Evolutionary conservation across 2,329 filamentous ascomycete genomes (phyloP), one percentile per base, ranked within the genome.

Genomic region (Aspergillus fumigatus): DNA sequence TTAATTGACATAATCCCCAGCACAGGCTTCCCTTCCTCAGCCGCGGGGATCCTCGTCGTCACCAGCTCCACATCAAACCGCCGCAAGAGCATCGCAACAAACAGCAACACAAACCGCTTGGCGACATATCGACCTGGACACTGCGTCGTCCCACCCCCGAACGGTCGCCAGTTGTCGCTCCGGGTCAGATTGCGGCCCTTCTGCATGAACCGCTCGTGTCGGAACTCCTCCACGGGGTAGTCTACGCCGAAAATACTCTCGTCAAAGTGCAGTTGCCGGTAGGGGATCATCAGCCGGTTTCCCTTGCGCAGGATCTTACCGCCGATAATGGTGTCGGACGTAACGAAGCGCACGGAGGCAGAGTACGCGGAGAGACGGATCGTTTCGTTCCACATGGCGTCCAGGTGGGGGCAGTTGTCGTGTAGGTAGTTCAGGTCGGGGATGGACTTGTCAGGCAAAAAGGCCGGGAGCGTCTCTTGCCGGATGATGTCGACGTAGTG

Each of bases 21-120:
- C 17, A 51, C 32, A 23, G 50, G 50, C 51, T 59, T 62, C 58
- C 55, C 61, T 53, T 59, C 50, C 57, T 60, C 56, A 53, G 56
- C 64, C 48, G 51, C 49, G 4, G 50, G 50, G 17, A 48, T 29
- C 19, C 48, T 51, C 27, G 48, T 51, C 51, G 14, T 49, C 49
- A 53, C 55, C 56, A 59, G 57, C 45, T 56, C 53, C 57, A 60
- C 32, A 40, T 51, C 50, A 51, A 51, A 51, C 9, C 50, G 27
- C n/a, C 32, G 26, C 50, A 51, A 40, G 29, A 51, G 19, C 27
- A 40, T 27, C 29, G 29, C 19, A 38, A 51, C 50, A 40, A 51
- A 51, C 50, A 51, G n/a, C 50, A 51, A 21, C 9, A 51, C 50
- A 40, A 51, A 51, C 32, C 50, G 50, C 29, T 51, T 51, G 3